These are phyloP conservation scores for Fusarium tricinctum DNA, from an alignment of 2,329 filamentous ascomycete genomes.

Conservation along the genomic window DNA sequence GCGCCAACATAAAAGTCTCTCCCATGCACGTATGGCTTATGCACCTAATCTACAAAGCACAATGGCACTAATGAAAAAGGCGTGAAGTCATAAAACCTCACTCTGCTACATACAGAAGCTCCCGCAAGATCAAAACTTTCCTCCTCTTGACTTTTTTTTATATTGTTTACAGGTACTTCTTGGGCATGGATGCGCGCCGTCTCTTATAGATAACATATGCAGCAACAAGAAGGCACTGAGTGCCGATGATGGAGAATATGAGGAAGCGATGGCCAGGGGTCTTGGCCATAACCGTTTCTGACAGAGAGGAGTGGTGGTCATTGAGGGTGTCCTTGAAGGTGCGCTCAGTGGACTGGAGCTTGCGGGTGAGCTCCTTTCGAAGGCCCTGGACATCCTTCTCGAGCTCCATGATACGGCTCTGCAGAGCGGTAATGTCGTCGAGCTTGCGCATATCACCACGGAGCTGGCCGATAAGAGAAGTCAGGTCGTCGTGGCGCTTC, in stretches of 20 bases:
- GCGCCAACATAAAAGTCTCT: conserved; percentile 28
- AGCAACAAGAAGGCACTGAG: conserved; percentile 78
- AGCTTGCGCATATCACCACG: conserved; percentile 62
- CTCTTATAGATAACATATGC: conserved; percentile 85
- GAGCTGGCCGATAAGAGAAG: conserved; percentile 62
- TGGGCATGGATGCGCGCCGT: conserved; percentile 80
- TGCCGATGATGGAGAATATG: conserved; percentile 79
- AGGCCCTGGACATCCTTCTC: conserved; percentile 72
- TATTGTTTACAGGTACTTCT: conserved; percentile 82
- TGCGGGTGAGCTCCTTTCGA: conserved; percentile 64
- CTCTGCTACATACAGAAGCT: conserved; percentile 30
- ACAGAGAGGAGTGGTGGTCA: conserved; percentile 64
- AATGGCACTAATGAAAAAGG: conserved; percentile 16
- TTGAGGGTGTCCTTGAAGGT: conserved; percentile 66
- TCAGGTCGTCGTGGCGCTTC: conserved; percentile 69
- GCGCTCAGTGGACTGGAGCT: conserved; percentile 65
- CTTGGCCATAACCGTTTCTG: conserved; percentile 63
- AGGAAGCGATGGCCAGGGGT: conserved; percentile 66
- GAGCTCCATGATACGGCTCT: conserved; percentile 64
- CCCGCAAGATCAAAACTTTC: not conserved
- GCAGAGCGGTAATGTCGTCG: conserved; percentile 60
- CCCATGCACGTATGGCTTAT: conserved; percentile 38
- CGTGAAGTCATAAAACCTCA: conserved; percentile 29
- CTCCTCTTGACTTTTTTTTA: conserved; percentile 12
- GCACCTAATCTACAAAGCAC: conserved; percentile 44